Evolutionary conservation across 2,329 filamentous ascomycete species (phyloP), one percentile per base, ranked within the genome.

Genomic region (Fusarium longipes): DNA sequence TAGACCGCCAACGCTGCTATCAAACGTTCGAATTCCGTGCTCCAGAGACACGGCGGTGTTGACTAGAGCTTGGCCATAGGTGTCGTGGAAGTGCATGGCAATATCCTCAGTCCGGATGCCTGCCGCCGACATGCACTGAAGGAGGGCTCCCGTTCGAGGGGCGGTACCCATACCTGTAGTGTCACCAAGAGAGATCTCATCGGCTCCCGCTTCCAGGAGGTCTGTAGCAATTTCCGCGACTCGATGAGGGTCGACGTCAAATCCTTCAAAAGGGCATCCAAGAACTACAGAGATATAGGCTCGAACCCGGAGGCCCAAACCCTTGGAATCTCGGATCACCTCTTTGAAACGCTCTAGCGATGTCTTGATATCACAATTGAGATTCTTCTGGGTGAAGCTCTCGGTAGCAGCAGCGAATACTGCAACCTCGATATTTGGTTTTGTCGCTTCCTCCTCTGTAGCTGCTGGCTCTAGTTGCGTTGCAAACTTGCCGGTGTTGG

Each of bases 111-210:
- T 85, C 20, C 89, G 84, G 18, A 96, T 84, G 1, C 89, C 90
- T 3, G 90, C 91, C 2, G 87, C 85, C 10, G 83, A 78, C 78
- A 93, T 80, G 56, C 89, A 89, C 66, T 84, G 84, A 58, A 93
- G 81, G 44, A 93, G 80, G 56, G 87, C 86, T 55, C 83, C 81
- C 4, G 90, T 93, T 56, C 87, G 82, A 18, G 89, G 89, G n/a
- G 89, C 89, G 0, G 92, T 96, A 30, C 93, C 94, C 86, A 96
- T 93, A 18, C 94, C 94, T 0, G 93, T 95, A 0, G 94, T 97
- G 74, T 97, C 94, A 8, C 93, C 93, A 1, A 97, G 86, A 2
- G 91, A 92, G 70, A 97, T 93, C 82, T 97, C 93, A 74, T 97
- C 93, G 20, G 93, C 94, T 18, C 94, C 94, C 83, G 95, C 92